A percentile compares a stretch with the other conserved stretches of the same genome.
phyloP scores from a whole-genome alignment of 805 yeast genomes.

The Monosporozyma siamensis region DNA sequence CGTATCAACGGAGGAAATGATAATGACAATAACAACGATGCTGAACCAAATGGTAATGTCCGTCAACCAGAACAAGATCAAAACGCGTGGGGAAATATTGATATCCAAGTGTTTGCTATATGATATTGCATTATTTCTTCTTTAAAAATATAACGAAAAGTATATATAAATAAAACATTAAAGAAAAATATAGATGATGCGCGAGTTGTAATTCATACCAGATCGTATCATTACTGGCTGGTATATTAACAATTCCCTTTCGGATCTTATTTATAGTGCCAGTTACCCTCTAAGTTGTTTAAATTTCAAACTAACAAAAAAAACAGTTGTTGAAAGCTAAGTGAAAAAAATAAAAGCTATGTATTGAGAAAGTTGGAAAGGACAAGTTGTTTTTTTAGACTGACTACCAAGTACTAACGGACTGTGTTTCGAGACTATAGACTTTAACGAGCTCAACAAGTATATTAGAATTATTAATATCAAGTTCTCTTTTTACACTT shows the following conservation, averaged over 20 bases:
- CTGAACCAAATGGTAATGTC: neutral
- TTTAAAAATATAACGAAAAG: neutral
- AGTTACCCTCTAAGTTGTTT: neutral
- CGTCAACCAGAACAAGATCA: constrained; percentile 3
- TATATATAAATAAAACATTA: neutral
- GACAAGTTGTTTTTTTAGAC: neutral
- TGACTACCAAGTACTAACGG: too few species aligned
- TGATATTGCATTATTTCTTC: constrained; percentile 3
- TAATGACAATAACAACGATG: neutral
- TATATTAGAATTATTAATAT: too few species aligned
- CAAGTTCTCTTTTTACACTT: too few species aligned
- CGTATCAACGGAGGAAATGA: neutral
- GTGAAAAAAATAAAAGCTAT: neutral
- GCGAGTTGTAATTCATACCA: too few species aligned
- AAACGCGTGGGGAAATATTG: constrained; percentile 12
- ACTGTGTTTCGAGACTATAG: neutral
- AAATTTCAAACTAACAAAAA: neutral
- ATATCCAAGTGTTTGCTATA: constrained; percentile 24
- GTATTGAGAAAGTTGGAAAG: neutral
- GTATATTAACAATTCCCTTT: too few species aligned
- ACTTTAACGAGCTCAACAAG: too few species aligned
- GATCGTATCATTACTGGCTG: too few species aligned
- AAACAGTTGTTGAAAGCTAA: neutral
- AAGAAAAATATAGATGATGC: too few species aligned
- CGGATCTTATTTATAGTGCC: too few species aligned